These are phyloP conservation scores for Alternaria gansuensis DNA, from an alignment of 2,329 filamentous ascomycete genomes.

Conservation along the genomic window DNA sequence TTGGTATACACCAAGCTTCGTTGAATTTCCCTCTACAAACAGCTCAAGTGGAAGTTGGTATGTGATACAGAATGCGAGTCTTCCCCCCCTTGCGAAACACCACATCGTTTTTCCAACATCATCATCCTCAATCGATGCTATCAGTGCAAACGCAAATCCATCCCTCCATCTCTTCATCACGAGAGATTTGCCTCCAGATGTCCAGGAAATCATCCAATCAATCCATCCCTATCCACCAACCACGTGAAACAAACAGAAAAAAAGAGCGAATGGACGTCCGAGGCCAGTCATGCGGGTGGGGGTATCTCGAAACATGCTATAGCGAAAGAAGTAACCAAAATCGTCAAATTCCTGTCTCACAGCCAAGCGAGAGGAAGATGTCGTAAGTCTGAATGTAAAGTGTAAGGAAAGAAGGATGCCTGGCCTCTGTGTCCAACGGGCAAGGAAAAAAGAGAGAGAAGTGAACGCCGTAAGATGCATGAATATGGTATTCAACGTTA, in stretches of 20 bases:
- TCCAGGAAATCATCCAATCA: not conserved
- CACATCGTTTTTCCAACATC: not conserved
- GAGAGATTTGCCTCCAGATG: not conserved
- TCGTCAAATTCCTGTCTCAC: slow-evolving; percentile 12
- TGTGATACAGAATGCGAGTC: not conserved
- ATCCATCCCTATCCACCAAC: not conserved
- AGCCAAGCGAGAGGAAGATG: not conserved
- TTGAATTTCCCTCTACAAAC: not conserved
- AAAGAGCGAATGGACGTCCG: slow-evolving; percentile 47
- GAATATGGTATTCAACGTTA: slow-evolving; percentile 22
- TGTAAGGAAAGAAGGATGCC: slow-evolving; percentile 8
- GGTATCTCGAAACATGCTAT: slow-evolving; percentile 47
- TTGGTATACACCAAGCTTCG: too few species aligned
- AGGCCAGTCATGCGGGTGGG: slow-evolving; percentile 42
- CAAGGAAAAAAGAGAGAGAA: slow-evolving; percentile 15
- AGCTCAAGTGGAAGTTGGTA: not conserved
- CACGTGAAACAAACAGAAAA: slow-evolving; percentile 16
- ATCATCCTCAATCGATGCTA: not conserved
- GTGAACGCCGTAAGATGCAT: slow-evolving; percentile 30
- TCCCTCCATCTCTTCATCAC: not conserved
- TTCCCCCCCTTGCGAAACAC: not conserved
- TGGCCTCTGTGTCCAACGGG: slow-evolving; percentile 30
- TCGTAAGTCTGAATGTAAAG: slow-evolving; percentile 12
- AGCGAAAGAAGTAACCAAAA: slow-evolving; percentile 21
- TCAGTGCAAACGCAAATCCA: not conserved